These are phyloP conservation scores for Sporothrix brasiliensis DNA, from an alignment of 2,329 filamentous ascomycete genomes.

Conservation along the genomic window DNA sequence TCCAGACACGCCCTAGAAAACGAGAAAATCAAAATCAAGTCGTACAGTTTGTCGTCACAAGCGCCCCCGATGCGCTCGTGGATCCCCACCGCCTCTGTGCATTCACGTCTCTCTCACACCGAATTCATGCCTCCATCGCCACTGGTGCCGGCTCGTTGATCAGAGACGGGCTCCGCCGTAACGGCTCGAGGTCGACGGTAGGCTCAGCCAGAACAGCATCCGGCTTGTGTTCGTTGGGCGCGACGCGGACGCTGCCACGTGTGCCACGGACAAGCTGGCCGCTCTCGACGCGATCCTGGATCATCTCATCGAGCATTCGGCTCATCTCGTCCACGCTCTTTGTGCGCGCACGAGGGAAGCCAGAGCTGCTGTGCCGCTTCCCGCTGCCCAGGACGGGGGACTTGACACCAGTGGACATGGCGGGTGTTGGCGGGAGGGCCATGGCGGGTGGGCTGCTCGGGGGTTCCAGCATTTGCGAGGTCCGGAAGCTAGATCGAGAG, in stretches of 20 bases:
- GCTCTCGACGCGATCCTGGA: slow-evolving; percentile 80
- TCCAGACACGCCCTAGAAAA: background rate
- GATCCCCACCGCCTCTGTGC: background rate
- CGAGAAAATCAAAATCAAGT: slow-evolving; percentile 29
- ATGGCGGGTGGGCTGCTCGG: slow-evolving; percentile 39
- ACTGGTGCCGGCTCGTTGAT: slow-evolving; percentile 38
- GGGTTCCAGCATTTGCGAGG: slow-evolving; percentile 43
- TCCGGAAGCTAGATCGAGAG: slow-evolving; percentile 41
- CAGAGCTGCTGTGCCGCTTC: slow-evolving; percentile 29
- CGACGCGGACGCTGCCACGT: slow-evolving; percentile 67
- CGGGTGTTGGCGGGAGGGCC: slow-evolving; percentile 36
- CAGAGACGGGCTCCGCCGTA: slow-evolving; percentile 40
- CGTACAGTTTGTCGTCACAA: slow-evolving; percentile 24
- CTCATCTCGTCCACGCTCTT: slow-evolving; percentile 90
- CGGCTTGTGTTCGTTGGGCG: slow-evolving; percentile 49
- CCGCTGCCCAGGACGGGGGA: slow-evolving; percentile 18
- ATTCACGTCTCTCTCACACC: no score
- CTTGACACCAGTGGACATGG: slow-evolving; percentile 19
- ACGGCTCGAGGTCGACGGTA: slow-evolving; percentile 34
- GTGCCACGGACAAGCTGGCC: slow-evolving; percentile 69
- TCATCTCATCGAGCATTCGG: slow-evolving; percentile 93
- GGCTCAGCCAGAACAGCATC: slow-evolving; percentile 34
- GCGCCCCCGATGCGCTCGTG: slow-evolving; percentile 15
- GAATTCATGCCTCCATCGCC: slow-evolving; percentile 39
- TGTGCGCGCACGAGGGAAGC: slow-evolving; percentile 52